Base-by-base conservation (phyloP, 75 land plant species). In the Pinus albicaulis region DNA sequence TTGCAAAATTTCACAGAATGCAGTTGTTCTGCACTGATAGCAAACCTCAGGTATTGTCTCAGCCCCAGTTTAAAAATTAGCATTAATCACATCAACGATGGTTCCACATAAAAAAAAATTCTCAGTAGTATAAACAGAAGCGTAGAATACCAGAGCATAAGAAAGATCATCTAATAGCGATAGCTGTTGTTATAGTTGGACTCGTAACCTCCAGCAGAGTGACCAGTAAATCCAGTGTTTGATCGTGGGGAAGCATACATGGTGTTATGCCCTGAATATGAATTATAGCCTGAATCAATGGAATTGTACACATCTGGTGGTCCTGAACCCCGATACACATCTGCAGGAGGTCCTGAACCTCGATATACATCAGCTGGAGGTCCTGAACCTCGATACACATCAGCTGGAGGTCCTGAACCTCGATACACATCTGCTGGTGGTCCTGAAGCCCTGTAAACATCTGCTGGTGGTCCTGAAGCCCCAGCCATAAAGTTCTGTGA, bases 191-290 rank as follows among this genome's bases (percentile, higher is more conserved):
- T 24, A 24, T 61, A 53, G 74, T 24, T 26, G 25, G 74, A 73
- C 24, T 56, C 74, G 41, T 73, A 73, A 23, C 74, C 74, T 26
- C 74, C 58, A 52, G 59, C 52, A 55, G 74, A 55, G 52, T 48
- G 74, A 36, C 56, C 56, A 52, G 56, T 19, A 72, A 34, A 36
- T 72, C 56, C 16, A 52, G 56, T 19, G 10, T 71, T 71, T 20
- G 72, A 23, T 17, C 57, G 58, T 52, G 74, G 74, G 19, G 74
- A 53, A 48, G 74, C 7, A 23, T 73, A 73, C 74, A 73, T 73
- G n/a, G 74, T 44, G 20, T 17, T 55, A 19, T 73, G 74, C 24
- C 11, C 25, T 17, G 57, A 56, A 73, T 73, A 73, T n/a, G 74
- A 73, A 73, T 73, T 55, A 26, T 73, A 55, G 7, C 57, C 57